These are phyloP conservation scores for Collariella sp. DNA, from an alignment of 495 filamentous ascomycete species.

Conservation along the genomic window DNA sequence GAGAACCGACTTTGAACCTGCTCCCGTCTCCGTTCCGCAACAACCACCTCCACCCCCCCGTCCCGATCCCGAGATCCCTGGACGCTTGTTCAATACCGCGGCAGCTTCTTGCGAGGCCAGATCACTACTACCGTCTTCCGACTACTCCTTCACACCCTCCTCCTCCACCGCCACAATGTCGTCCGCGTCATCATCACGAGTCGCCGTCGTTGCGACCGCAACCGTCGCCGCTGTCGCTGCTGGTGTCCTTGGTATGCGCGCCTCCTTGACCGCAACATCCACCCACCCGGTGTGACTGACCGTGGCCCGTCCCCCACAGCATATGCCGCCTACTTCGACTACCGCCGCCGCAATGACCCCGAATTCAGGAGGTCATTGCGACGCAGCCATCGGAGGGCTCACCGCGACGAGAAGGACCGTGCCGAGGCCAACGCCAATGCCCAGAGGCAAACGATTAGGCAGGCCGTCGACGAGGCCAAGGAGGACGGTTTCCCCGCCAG, in stretches of 20 bases:
- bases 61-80: not conserved
- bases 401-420: slow-evolving; percentile 67
- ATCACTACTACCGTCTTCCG: not conserved
- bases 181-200: slow-evolving; percentile 46
- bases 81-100: not conserved
- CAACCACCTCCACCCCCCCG: slow-evolving; percentile 2
- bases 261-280: slow-evolving; percentile 47
- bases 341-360: slow-evolving; percentile 77
- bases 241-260: slow-evolving; percentile 60
- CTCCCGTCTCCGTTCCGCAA: not conserved
- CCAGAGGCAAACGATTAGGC: slow-evolving; percentile 65
- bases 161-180: slow-evolving; percentile 34
- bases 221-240: slow-evolving; percentile 65
- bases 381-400: slow-evolving; percentile 69
- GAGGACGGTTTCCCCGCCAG: slow-evolving; percentile 85
- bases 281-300: slow-evolving; percentile 44
- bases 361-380: slow-evolving; percentile 81
- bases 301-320: slow-evolving; percentile 25
- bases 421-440: slow-evolving; percentile 55
- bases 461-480: slow-evolving; percentile 65
- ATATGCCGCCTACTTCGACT: slow-evolving; percentile 90
- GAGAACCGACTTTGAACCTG: not conserved
- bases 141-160: not conserved
- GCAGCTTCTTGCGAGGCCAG: not conserved
- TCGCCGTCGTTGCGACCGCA: slow-evolving; percentile 64